phyloP scores from a whole-genome alignment of 495 filamentous ascomycete species.

The Cetradonia linearis region DNA sequence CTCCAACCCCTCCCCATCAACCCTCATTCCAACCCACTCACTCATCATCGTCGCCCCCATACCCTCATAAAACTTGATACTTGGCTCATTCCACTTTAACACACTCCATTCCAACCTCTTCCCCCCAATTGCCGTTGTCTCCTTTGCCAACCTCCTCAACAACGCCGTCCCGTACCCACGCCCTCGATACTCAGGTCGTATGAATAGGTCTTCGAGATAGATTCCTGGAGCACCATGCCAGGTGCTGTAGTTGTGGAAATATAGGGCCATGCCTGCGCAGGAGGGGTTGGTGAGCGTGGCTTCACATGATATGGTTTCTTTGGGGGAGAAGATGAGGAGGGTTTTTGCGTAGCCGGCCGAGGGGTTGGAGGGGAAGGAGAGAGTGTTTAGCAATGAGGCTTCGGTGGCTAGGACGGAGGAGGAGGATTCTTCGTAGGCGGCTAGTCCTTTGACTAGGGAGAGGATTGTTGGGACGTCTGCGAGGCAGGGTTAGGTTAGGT shows the following conservation, averaged over 20 bases:
- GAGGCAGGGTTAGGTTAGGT: slow-evolving; percentile 5
- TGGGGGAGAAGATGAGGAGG: slow-evolving; percentile 27
- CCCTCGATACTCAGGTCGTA: slow-evolving; percentile 57
- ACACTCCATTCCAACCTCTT: slow-evolving; percentile 86
- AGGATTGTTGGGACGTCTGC: slow-evolving; percentile 80
- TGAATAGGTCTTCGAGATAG: slow-evolving; percentile 89
- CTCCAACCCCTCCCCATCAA: slow-evolving; percentile 53
- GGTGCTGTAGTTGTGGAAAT: slow-evolving; percentile 69
- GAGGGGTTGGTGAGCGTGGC: too few relatives aligned
- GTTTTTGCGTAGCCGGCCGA: slow-evolving; percentile 34
- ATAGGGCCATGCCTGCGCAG: slow-evolving; percentile 53
- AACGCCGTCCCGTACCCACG: slow-evolving; percentile 71
- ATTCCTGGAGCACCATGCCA: slow-evolving; percentile 83
- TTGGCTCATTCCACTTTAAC: slow-evolving; percentile 80
- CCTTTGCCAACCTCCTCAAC: slow-evolving; percentile 64
- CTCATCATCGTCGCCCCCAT: slow-evolving; percentile 72
- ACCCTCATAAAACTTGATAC: slow-evolving; percentile 71
- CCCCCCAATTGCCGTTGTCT: slow-evolving; percentile 56
- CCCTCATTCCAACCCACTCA: slow-evolving; percentile 87
- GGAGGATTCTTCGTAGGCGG: slow-evolving; percentile 67
- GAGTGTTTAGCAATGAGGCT: slow-evolving; percentile 57
- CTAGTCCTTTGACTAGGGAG: slow-evolving; percentile 74
- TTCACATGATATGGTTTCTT: too few relatives aligned
- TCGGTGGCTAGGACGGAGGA: slow-evolving; percentile 71
- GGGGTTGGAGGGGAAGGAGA: slow-evolving; percentile 55